Evolutionary conservation across 192 early-diverging fungal genomes (phyloP).

Genomic region (Diversispora epigaea): DNA sequence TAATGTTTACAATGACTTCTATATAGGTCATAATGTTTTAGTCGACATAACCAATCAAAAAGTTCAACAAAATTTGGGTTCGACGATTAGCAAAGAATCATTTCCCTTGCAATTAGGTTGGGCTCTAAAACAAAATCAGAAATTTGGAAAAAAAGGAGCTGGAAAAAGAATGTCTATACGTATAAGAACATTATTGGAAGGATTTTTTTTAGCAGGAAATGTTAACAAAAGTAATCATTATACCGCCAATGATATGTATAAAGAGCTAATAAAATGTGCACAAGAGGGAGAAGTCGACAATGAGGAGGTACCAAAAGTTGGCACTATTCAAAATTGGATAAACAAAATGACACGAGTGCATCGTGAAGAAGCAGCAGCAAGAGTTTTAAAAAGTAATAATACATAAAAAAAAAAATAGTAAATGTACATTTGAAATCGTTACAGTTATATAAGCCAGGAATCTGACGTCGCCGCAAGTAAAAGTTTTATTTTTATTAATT

Average conservation of each 20-base stretch:
- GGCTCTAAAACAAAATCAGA: too few species aligned
- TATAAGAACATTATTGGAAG: neutral
- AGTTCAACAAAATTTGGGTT: neutral
- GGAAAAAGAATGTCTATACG: slow-evolving; percentile 4
- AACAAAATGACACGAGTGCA: neutral
- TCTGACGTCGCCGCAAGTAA: too few species aligned
- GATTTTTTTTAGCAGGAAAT: neutral
- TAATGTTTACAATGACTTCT: too few species aligned
- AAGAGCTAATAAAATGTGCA: neutral
- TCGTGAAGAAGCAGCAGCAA: neutral
- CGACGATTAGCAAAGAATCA: neutral
- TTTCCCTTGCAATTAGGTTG: neutral
- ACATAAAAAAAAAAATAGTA: too few species aligned
- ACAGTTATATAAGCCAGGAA: too few species aligned
- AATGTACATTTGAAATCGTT: too few species aligned
- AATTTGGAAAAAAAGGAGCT: too few species aligned
- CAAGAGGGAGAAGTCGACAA: neutral
- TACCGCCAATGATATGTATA: neutral
- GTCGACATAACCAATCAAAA: too few species aligned
- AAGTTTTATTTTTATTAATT: too few species aligned
- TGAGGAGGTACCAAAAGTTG: neutral
- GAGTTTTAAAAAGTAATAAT: neutral
- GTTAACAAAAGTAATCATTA: neutral
- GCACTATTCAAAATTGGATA: too few species aligned
- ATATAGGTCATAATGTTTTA: too few species aligned